Evolutionary conservation across 345 rosid genomes (phyloP), one percentile per base, ranked within the genome.

Genomic region (Aquilaria yunnanensis): DNA sequence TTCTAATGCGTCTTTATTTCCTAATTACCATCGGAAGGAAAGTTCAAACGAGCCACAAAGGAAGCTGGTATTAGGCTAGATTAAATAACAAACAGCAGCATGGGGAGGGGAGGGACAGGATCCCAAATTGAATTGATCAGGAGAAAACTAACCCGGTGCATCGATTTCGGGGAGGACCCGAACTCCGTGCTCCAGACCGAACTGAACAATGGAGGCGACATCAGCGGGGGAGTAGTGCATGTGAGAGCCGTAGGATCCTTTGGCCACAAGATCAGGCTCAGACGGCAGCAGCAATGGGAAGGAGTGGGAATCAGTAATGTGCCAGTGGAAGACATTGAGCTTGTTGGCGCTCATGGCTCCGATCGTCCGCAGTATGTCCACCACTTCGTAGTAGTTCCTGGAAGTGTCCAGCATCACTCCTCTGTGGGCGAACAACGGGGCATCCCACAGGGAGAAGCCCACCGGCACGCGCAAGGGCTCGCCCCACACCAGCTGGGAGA

Each of bases 261-360:
- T 87, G 47, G 65, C 79, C 0, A 91, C 85, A 30, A 92, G 93
- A 56, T 70, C 67, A 9, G 96, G 96, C 74, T 87, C 96, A 10
- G 86, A 89, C 12, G 93, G 96, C 61, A 92, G 60, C 62, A 87
- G 60, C 54, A 92, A 33, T 0, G 98, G 98, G 56, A 92, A 92
- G 5, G 96, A 89, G 0, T 92, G 96, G 0, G 98, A 87, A 63
- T 85, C 98, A 0, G 88, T 85, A 10, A 92, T 76, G 43, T 92
- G 98, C 98, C 96, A 89, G 32, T 92, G 98, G 45, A 92, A 92
- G 69, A 87, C 96, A 71, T 87, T 92, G 58, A 89, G 77, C 72
- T 92, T 92, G 69, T 92, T 92, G 9, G 72, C 74, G 70, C 96
- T 80, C 93, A 85, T 89, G 11, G 87, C 88, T 10, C 29, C 60